A percentile compares a stretch with the other conserved stretches of the same genome.
Evolutionary conservation across 2,329 filamentous ascomycete genomes (phyloP).

Genomic region (Torrubiella hemipterigena): DNA sequence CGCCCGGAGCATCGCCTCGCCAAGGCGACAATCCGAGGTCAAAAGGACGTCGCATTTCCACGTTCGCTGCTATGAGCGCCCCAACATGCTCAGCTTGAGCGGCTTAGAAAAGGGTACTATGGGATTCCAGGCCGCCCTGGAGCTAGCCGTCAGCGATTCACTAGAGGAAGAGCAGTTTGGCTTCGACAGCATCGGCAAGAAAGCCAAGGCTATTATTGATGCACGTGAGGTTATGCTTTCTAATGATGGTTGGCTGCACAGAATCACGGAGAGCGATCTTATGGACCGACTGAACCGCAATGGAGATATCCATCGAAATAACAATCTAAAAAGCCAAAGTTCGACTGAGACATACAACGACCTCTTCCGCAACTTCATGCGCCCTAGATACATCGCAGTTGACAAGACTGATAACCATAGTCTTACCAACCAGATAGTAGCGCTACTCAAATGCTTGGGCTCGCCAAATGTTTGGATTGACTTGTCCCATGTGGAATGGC

Average conservation of each 20-base stretch:
- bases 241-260: conserved; percentile 38
- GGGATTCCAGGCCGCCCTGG: conserved; percentile 56
- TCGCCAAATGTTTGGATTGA: conserved; percentile 61
- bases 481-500: conserved; percentile 64
- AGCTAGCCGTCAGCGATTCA: conserved; percentile 52
- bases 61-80: conserved; percentile 46
- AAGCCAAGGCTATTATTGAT: conserved; percentile 42
- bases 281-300: conserved; percentile 47
- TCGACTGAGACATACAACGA: conserved; percentile 49
- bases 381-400: conserved; percentile 42
- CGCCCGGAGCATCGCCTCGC: conserved; percentile 31
- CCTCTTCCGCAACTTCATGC: conserved; percentile 46
- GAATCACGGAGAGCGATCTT: conserved; percentile 44
- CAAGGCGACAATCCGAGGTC: conserved; percentile 27
- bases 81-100: conserved; percentile 62
- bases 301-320: conserved; percentile 40
- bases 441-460: conserved; percentile 52
- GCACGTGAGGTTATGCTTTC: conserved; percentile 45
- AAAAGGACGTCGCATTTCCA: conserved; percentile 44
- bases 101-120: conserved; percentile 60
- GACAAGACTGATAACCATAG: conserved; percentile 49
- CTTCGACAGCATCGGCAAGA: conserved; percentile 42
- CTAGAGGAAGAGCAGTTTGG: conserved; percentile 51
- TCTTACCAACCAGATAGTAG: conserved; percentile 57
- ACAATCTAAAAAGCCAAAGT: conserved; percentile 36